phyloP scores from a whole-genome alignment of 306 rosid genomes.

The Prunus padus region DNA sequence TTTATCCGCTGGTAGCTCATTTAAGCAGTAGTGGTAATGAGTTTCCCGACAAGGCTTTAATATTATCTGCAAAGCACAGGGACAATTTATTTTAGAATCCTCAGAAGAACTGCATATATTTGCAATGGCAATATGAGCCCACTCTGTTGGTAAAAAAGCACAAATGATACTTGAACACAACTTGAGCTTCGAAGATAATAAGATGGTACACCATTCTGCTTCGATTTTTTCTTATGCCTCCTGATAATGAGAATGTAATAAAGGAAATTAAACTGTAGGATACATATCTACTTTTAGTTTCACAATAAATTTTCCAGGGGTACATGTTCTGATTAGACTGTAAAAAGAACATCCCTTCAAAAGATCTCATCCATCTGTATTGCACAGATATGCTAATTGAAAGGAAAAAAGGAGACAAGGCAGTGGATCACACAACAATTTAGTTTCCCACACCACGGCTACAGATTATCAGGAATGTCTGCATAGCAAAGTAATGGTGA shows the following conservation, averaged over 20 bases:
- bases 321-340: no score
- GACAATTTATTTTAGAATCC: slow-evolving; percentile 1
- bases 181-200: neutral
- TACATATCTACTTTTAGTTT: no score
- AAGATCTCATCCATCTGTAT: neutral
- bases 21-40: slow-evolving; percentile 85
- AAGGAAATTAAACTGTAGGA: neutral
- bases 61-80: slow-evolving; percentile 50
- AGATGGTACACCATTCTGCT: neutral
- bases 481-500: neutral
- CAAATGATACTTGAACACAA: neutral
- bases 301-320: no score
- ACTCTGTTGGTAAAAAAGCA: neutral
- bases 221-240: neutral
- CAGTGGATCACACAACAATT: neutral
- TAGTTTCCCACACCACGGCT: neutral
- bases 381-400: neutral
- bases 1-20: slow-evolving; percentile 76
- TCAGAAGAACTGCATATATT: neutral
- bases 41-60: slow-evolving; percentile 76
- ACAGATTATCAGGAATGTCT: neutral
- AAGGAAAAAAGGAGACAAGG: neutral
- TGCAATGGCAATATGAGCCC: neutral
- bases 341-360: no score
- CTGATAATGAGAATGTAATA: neutral